Conservation (phyloP, 257 asterid species). For the Rehmannia glutinosa region DNA sequence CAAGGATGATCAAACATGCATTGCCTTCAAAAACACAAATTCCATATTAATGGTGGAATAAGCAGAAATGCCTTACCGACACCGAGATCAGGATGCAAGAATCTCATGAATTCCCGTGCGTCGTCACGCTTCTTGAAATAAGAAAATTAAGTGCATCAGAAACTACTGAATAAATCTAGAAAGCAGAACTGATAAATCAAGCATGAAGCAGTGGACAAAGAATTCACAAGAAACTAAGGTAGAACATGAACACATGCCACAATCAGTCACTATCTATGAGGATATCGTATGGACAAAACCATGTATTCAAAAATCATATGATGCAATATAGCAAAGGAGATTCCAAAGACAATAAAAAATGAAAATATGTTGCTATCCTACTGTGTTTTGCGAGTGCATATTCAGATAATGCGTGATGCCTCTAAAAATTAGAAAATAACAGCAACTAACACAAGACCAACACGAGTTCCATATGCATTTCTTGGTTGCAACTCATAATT, state of each 20-base stretch:
- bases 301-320: too few relatives aligned
- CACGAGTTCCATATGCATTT: background rate
- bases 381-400: background rate
- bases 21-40: background rate
- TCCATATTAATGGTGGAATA: slow-evolving; percentile 6
- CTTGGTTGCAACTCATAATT: background rate
- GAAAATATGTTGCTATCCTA: background rate
- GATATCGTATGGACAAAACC: too few relatives aligned
- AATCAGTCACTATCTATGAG: too few relatives aligned
- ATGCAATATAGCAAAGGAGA: too few relatives aligned
- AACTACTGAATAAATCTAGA: slow-evolving; percentile 11
- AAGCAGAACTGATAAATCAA: slow-evolving; percentile 9
- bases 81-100: slow-evolving; percentile 92
- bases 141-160: slow-evolving; percentile 23
- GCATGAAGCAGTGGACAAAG: background rate
- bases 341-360: too few relatives aligned
- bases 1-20: background rate
- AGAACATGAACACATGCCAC: background rate
- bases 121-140: slow-evolving; percentile 77
- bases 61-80: slow-evolving; percentile 55
- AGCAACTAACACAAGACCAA: background rate
- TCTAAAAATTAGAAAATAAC: background rate
- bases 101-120: slow-evolving; percentile 85
- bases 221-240: background rate
- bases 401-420: background rate